These are phyloP conservation scores for Marasmius sp. DNA, from an alignment of 1,284 basidiomycete species.

Conservation along the genomic window DNA sequence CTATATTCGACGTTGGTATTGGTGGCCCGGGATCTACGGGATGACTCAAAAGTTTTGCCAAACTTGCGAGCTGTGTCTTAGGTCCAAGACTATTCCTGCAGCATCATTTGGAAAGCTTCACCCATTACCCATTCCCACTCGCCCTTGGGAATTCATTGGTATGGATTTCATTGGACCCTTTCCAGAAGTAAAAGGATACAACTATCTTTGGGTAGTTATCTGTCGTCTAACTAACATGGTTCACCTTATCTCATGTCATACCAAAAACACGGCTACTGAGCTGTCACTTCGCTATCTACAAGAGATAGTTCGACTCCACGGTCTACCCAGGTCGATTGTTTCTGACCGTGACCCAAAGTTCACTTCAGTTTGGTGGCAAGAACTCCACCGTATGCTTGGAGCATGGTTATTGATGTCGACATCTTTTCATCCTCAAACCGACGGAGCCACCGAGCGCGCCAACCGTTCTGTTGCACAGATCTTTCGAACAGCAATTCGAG, in stretches of 20 bases:
- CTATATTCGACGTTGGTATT: no score
- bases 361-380: constrained; percentile 25
- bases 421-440: no score
- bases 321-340: no score
- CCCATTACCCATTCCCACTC: background rate
- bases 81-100: constrained; percentile 9
- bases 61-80: constrained; percentile 17
- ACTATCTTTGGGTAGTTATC: no score
- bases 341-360: constrained; percentile 25
- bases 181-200: no score
- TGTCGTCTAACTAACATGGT: no score
- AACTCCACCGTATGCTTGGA: constrained; percentile 24
- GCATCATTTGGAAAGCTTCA: constrained; percentile 20
- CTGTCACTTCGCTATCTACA: constrained; percentile 2
- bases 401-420: constrained; percentile 10
- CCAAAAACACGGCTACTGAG: constrained; percentile 14
- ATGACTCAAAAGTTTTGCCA: constrained; percentile 18
- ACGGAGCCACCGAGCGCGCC: constrained; percentile 22
- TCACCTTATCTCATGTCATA: constrained; percentile 19
- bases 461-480: constrained; percentile 26
- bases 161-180: no score
- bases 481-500: constrained; percentile 21
- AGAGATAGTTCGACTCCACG: constrained; percentile 25
- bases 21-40: no score
- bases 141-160: no score